Conservation (phyloP, 2,329 filamentous ascomycete genomes). For the Ceratocystis eucalypticola region DNA sequence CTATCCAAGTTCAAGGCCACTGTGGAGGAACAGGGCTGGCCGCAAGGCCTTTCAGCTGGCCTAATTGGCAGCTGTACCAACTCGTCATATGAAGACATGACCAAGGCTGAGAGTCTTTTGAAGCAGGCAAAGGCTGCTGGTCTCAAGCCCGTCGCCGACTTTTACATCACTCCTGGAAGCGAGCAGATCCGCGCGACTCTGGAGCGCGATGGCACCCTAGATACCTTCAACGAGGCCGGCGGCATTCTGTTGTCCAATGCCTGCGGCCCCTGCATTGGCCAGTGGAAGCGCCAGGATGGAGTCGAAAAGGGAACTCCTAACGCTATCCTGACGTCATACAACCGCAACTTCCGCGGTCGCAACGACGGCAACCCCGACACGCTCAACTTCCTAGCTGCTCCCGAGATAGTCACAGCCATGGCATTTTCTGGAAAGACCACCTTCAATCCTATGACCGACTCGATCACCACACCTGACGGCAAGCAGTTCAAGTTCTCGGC, state of each 20-base stretch:
- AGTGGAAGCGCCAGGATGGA: conserved; percentile 86
- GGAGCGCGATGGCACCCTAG: conserved; percentile 73
- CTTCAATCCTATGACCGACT: conserved; percentile 91
- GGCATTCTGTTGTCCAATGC: conserved; percentile 88
- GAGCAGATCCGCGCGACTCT: conserved; percentile 94
- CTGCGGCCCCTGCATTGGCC: conserved; percentile 84
- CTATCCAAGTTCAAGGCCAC: conserved; percentile 79
- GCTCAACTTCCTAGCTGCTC: conserved; percentile 97
- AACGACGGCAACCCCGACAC: conserved; percentile 95
- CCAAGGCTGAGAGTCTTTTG: conserved; percentile 79
- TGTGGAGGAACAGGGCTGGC: conserved; percentile 77
- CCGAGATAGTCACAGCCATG: conserved; percentile 94
- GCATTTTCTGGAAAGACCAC: conserved; percentile 81
- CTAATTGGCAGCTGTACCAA: conserved; percentile 98
- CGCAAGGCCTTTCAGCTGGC: conserved; percentile 76
- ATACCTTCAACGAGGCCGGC: conserved; percentile 74
- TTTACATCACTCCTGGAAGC: conserved; percentile 92
- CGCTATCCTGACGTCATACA: conserved; percentile 93
- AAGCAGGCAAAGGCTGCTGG: conserved; percentile 85
- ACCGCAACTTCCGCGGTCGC: conserved; percentile 92
- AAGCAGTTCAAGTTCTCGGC: conserved; percentile 73
- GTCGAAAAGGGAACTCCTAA: conserved; percentile 75
- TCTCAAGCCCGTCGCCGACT: conserved; percentile 74
- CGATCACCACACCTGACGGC: conserved; percentile 65
- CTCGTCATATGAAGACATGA: conserved; percentile 98